Evolutionary conservation across 1,139 yeast species (phyloP).

Genomic region (Debaryomyces subglobosus): DNA sequence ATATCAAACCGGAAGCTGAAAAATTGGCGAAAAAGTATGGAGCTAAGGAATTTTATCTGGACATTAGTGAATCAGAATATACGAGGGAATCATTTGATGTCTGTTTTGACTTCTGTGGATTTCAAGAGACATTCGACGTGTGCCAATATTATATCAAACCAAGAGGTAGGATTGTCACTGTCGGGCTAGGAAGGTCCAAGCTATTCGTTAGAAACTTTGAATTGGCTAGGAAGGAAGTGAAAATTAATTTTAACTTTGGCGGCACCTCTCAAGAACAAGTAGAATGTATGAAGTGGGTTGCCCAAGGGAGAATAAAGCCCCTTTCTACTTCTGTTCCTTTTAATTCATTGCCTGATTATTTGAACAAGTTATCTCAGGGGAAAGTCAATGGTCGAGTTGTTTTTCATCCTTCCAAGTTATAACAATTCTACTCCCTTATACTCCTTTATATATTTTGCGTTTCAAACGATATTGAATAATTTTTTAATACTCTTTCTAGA

Average conservation of each 20-base stretch:
- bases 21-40: conserved; percentile 38
- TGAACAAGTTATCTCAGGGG: conserved; percentile 41
- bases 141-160: conserved; percentile 14
- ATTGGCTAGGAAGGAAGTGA: conserved; percentile 45
- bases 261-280: conserved; percentile 50
- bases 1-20: conserved; percentile 35
- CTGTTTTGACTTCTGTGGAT: conserved; percentile 51
- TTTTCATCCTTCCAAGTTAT: conserved; percentile 33
- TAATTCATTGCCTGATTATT: conserved; percentile 37
- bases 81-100: conserved; percentile 38
- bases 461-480: too few relatives aligned
- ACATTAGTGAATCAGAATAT: conserved; percentile 31
- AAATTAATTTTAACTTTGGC: conserved; percentile 46
- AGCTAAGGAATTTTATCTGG: conserved; percentile 46
- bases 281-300: conserved; percentile 49
- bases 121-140: conserved; percentile 36
- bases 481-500: too few relatives aligned
- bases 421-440: neutral
- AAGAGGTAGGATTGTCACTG: conserved; percentile 44
- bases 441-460: too few relatives aligned
- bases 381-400: conserved; percentile 49
- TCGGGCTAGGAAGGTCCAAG: conserved; percentile 46
- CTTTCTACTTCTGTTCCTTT: conserved; percentile 36
- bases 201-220: conserved; percentile 36
- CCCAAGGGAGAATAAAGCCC: conserved; percentile 45